Percentiles rank a stretch among this genome's conserved stretches.
Evolutionary conservation across 768 basidiomycete genomes (phyloP).

Genomic region (Kwoniella dejecticola): DNA sequence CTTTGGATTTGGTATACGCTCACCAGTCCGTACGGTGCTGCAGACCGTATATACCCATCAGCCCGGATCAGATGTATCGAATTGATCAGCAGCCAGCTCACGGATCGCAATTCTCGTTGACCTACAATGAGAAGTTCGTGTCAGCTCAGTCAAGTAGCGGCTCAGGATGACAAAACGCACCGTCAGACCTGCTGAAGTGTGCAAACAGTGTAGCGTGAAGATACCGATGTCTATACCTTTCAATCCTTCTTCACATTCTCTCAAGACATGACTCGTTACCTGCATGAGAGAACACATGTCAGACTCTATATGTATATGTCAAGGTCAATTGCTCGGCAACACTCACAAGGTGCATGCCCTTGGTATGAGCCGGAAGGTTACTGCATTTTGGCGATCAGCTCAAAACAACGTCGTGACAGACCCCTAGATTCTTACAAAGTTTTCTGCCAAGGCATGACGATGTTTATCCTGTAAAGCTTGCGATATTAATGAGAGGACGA

Average conservation of each 20-base stretch:
- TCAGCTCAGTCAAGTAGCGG: too few relatives aligned
- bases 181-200: constrained; percentile 58
- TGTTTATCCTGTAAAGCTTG: too few relatives aligned
- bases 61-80: constrained; percentile 32
- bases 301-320: too few relatives aligned
- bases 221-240: constrained; percentile 76
- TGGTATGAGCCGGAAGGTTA: constrained; percentile 48
- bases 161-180: too few relatives aligned
- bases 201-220: constrained; percentile 78
- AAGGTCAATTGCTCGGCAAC: not conserved
- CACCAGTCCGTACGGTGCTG: constrained; percentile 16
- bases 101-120: constrained; percentile 90
- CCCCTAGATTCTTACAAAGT: constrained; percentile 61
- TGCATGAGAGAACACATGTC: too few relatives aligned
- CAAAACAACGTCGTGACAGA: not conserved
- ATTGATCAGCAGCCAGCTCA: constrained; percentile 55
- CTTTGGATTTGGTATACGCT: not conserved
- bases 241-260: constrained; percentile 70
- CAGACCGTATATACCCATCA: not conserved
- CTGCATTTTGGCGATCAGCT: constrained; percentile 20
- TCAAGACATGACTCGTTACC: constrained; percentile 72
- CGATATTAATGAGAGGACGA: too few relatives aligned
- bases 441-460: constrained; percentile 83
- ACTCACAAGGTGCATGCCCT: constrained; percentile 66
- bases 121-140: constrained; percentile 15